These are phyloP conservation scores for Nitzschia sp. DNA, from an alignment of 108 stramenopile species.

Conservation along the genomic window DNA sequence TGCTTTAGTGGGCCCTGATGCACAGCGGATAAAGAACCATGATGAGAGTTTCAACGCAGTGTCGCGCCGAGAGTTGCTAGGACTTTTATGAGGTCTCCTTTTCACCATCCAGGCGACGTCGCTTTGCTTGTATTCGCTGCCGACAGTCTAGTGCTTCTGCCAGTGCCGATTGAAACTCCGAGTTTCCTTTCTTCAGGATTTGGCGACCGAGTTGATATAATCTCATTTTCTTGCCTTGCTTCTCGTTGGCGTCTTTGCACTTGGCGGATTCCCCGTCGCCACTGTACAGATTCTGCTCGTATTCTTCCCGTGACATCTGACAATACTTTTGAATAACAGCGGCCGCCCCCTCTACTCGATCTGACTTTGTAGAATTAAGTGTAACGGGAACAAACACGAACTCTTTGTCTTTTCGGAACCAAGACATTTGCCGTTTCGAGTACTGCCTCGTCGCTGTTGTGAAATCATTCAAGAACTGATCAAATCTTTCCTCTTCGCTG, in stretches of 20 bases:
- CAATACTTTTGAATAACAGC: conserved; percentile 51
- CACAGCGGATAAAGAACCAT: too few species aligned
- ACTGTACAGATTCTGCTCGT: conserved; percentile 51
- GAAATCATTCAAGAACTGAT: conserved; percentile 78
- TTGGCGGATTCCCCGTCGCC: conserved; percentile 39
- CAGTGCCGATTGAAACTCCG: conserved; percentile 49
- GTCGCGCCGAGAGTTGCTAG: too few species aligned
- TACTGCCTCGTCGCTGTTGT: conserved; percentile 90
- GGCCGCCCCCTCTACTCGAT: conserved; percentile 52
- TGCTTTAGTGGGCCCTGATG: too few species aligned
- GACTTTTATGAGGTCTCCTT: too few species aligned
- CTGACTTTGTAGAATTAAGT: conserved; percentile 38
- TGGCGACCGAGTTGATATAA: conserved; percentile 69
- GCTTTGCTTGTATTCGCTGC: conserved; percentile 21
- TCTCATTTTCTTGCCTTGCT: conserved; percentile 84
- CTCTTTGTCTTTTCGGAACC: conserved; percentile 86
- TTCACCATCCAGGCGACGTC: not conserved
- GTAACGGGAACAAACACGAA: conserved; percentile 83
- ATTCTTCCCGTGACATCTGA: conserved; percentile 55
- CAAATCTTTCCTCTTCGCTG: conserved; percentile 61
- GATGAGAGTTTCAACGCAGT: too few species aligned
- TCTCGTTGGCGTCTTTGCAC: conserved; percentile 61
- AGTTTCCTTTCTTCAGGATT: conserved; percentile 43
- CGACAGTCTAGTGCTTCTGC: conserved; percentile 49
- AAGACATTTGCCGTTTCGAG: conserved; percentile 94